phyloP scores from a whole-genome alignment of 2,329 filamentous ascomycete species.

The Cryphonectria nitschkei region DNA sequence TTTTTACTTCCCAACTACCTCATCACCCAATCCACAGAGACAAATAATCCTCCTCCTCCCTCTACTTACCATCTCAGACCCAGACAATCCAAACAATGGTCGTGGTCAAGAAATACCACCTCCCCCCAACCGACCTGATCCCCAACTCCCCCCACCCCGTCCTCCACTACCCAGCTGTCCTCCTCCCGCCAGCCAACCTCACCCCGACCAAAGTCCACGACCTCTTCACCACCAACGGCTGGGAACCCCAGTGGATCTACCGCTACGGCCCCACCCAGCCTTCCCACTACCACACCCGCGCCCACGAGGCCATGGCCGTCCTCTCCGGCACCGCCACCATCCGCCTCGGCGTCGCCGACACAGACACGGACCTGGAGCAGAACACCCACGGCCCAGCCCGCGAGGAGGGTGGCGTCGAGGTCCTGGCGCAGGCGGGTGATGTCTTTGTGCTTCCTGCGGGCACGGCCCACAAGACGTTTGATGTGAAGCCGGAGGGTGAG shows the following conservation, averaged over 20 bases:
- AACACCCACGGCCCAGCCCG: slow-evolving; percentile 42
- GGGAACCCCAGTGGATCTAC: slow-evolving; percentile 60
- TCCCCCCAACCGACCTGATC: slow-evolving; percentile 48
- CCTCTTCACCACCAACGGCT: slow-evolving; percentile 52
- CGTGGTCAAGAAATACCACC: slow-evolving; percentile 42
- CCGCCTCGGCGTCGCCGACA: slow-evolving; percentile 57
- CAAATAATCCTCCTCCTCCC: background rate
- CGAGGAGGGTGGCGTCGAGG: slow-evolving; percentile 53
- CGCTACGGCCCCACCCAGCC: slow-evolving; percentile 58
- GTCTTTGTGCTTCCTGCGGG: slow-evolving; percentile 63
- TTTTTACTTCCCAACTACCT: too few relatives aligned
- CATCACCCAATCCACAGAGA: too few relatives aligned
- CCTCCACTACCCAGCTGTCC: slow-evolving; percentile 54
- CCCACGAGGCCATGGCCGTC: slow-evolving; percentile 62
- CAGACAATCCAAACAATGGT: slow-evolving; percentile 33
- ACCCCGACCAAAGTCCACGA: slow-evolving; percentile 40
- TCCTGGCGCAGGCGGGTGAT: slow-evolving; percentile 55
- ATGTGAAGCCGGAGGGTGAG: slow-evolving; percentile 41
- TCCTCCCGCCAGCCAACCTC: slow-evolving; percentile 32
- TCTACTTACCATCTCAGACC: background rate
- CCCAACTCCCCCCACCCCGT: slow-evolving; percentile 57
- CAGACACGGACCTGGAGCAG: slow-evolving; percentile 39
- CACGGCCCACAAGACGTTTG: slow-evolving; percentile 55
- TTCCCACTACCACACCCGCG: slow-evolving; percentile 60
- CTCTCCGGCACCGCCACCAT: slow-evolving; percentile 54